Evolutionary conservation across 2,329 filamentous ascomycete genomes (phyloP), one percentile per base, ranked within the genome.

Genomic region (Fusarium sp.): DNA sequence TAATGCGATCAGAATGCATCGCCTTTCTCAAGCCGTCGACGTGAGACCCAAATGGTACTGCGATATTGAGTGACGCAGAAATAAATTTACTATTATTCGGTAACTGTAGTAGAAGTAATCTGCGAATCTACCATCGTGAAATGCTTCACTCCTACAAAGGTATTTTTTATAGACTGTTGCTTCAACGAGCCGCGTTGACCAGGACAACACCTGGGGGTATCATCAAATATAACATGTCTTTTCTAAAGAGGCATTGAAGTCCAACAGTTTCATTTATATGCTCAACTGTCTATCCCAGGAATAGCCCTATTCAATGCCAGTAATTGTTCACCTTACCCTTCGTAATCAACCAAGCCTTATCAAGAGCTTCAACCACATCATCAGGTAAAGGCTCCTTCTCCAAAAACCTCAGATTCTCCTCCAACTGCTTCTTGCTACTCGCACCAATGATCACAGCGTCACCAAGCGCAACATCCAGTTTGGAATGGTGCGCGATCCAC

Each of bases 371-470:
- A 8, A 94, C 83, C n/a, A 94, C 87, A 43, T 92, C 91, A 10
- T 91, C 85, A 0, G 91, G 91, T 58, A 94, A 76, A 1, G 90
- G 90, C 0, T 90, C 89, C 83, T 83, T 83, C 71, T 85, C 82
- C 9, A 87, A 71, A 47, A 37, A 7, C 7, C 6, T 20, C 11
- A 58, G 7, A 62, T 87, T 87, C 56, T 80, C 76, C 51, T 82
- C 78, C 37, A 87, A 75, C 73, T 88, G 85, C 46, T 80, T 77
- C 30, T 80, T 70, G 52, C 79, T 83, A 49, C 81, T 83, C 8
- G 85, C 81, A 4, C 85, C 85, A 27, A 87, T 80, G 39, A 87
- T 81, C 45, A 87, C 73, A 0, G 80, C 82, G 71, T 87, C 85
- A 32, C 78, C 78, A 13, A 33, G 45, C 15, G 27, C 15, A 77